Evolutionary conservation across 148 eudicot species (phyloP).

Genomic region (Vaccinium macrocarpon): DNA sequence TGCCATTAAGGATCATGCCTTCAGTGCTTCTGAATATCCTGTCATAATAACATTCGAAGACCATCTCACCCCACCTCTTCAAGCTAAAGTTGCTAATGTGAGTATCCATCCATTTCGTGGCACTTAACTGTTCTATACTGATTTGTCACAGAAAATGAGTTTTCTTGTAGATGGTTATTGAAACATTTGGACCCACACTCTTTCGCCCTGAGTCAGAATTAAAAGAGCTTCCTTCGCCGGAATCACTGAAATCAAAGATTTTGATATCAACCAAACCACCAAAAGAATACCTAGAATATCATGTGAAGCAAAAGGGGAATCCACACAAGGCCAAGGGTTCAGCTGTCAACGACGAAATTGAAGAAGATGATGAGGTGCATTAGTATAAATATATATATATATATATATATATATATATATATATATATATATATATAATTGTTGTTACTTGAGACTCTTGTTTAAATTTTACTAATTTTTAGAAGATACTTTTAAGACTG

Average conservation of each 20-base stretch:
- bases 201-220: slow-evolving; percentile 24
- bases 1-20: slow-evolving; percentile 76
- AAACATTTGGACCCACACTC: slow-evolving; percentile 42
- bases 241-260: slow-evolving; percentile 37
- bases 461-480: no score
- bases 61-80: slow-evolving; percentile 62
- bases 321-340: slow-evolving; percentile 5
- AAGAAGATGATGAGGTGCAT: not conserved
- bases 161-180: slow-evolving; percentile 46
- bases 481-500: no score
- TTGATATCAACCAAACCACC: slow-evolving; percentile 71
- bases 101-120: slow-evolving; percentile 9
- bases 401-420: slow-evolving; percentile 17
- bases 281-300: slow-evolving; percentile 27
- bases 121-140: not conserved
- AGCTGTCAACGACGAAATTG: not conserved
- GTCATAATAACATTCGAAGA: slow-evolving; percentile 89
- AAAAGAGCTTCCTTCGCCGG: slow-evolving; percentile 50
- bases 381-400: not conserved
- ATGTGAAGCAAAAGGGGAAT: slow-evolving; percentile 13
- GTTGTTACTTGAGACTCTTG: no score
- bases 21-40: slow-evolving; percentile 63
- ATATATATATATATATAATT: slow-evolving; percentile 17
- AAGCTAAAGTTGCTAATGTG: slow-evolving; percentile 64
- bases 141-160: slow-evolving; percentile 1